Percentiles rank a stretch among this genome's conserved stretches.
phyloP scores from a whole-genome alignment of 768 basidiomycete species.

The Kwoniella dejecticola region DNA sequence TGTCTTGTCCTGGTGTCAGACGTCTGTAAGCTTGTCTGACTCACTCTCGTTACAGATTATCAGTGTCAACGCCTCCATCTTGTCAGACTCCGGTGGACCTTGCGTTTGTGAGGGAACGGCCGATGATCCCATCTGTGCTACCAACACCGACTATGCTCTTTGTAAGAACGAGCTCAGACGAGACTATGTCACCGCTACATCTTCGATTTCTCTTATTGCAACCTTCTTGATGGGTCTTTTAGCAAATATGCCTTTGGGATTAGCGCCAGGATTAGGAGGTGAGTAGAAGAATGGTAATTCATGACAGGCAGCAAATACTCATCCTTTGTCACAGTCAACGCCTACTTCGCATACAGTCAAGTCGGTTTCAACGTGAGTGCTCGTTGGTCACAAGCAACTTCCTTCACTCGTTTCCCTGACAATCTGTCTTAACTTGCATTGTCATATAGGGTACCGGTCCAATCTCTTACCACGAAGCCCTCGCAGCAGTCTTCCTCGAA shows the following conservation, averaged over 20 bases:
- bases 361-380: conserved; percentile 70
- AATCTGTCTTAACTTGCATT: no score
- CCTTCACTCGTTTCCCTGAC: no score
- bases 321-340: conserved; percentile 18
- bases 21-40: background rate
- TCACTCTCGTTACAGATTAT: conserved; percentile 15
- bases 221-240: conserved; percentile 80
- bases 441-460: conserved; percentile 69
- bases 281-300: conserved; percentile 54
- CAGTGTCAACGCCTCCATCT: conserved; percentile 74
- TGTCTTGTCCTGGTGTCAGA: conserved; percentile 39
- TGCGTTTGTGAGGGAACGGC: conserved; percentile 67
- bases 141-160: conserved; percentile 43
- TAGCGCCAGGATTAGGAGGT: conserved; percentile 81
- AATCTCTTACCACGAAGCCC: conserved; percentile 75
- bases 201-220: conserved; percentile 71
- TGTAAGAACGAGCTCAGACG: conserved; percentile 60
- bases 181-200: conserved; percentile 81
- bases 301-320: background rate
- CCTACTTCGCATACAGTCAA: conserved; percentile 82
- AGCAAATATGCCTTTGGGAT: conserved; percentile 82
- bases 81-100: conserved; percentile 75
- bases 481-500: conserved; percentile 84
- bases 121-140: conserved; percentile 57
- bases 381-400: no score